Evolutionary conservation across 345 rosid species (phyloP), one percentile per base, ranked within the genome.

Genomic region (Bruguiera sexangula): DNA sequence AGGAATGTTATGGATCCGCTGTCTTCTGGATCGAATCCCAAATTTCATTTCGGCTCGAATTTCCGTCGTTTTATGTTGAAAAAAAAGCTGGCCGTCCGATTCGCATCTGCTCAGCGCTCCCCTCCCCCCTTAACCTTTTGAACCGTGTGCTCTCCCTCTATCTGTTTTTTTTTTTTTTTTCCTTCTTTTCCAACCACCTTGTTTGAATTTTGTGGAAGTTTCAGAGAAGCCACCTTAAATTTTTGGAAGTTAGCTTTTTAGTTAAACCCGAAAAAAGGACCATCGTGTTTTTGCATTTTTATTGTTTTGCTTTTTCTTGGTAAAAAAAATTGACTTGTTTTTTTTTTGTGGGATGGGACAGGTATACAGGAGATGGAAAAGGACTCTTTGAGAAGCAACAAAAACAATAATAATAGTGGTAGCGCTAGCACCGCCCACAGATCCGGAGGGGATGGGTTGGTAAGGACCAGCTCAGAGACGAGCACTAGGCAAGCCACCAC

Each of bases 351-450:
- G 69, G 60, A 73, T 68, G 76, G 66, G 77, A 65, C 77, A 75
- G 73, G 78, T 75, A 69, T 63, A 24, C 51, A 56, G 59, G 60
- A 66, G 75, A 86, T 88, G 90, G 93, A 88, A 34, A 88, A 74
- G 71, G 87, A 80, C 64, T 65, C 74, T 3, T 60, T 72, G 54
- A 81, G 81, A 68, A 65, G 61, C 77, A 43, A 43, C 16, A 43
- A 13, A 4, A 43, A 43, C 4, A 69, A 60, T 36, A 75, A 59
- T 68, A 7, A 36, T 55, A 70, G 68, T 58, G 50, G 6, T 39
- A 68, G 57, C 62, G 60, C 58, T 66, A 55, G 67, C 67, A 65
- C 15, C 52, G 69, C 54, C 61, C 71, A 74, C 48, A 81, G 50
- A 43, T 11, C 50, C 50, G 50, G 79, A 51, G 74, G 31, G 0